Conservation (phyloP, 495 filamentous ascomycete genomes). For the Paragyromitra xinjiangensis region DNA sequence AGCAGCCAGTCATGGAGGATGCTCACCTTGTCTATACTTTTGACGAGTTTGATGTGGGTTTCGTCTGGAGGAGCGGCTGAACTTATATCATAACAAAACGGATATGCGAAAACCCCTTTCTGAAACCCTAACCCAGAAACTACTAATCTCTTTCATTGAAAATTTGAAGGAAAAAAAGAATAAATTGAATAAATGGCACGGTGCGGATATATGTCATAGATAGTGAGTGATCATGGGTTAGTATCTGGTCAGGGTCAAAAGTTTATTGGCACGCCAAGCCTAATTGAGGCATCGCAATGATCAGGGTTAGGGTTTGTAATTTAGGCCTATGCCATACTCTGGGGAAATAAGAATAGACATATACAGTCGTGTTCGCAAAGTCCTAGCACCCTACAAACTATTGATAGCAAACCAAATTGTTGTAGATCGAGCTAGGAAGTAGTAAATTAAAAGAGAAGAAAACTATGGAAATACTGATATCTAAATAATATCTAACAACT, state of each 20-base stretch:
- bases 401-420: too few relatives aligned
- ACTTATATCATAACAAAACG: constrained; percentile 6
- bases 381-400: too few relatives aligned
- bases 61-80: constrained; percentile 11
- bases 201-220: not conserved
- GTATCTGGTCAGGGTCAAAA: not conserved
- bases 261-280: not conserved
- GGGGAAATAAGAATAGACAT: not conserved
- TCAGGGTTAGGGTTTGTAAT: not conserved
- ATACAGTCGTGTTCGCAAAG: too few relatives aligned
- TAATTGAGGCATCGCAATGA: not conserved
- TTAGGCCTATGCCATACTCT: too few relatives aligned
- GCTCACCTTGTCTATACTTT: constrained; percentile 24
- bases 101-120: constrained; percentile 1
- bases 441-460: too few relatives aligned
- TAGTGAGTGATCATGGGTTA: not conserved
- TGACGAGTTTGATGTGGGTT: not conserved
- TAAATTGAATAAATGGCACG: not conserved
- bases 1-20: not conserved
- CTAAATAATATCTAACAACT: too few relatives aligned
- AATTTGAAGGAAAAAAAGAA: not conserved
- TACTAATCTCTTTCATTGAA: not conserved
- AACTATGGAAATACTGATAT: too few relatives aligned
- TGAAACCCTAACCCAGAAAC: constrained; percentile 31
- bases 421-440: too few relatives aligned